These are phyloP conservation scores for Alternaria ethzedia DNA, from an alignment of 2,329 filamentous ascomycete genomes.

Conservation along the genomic window DNA sequence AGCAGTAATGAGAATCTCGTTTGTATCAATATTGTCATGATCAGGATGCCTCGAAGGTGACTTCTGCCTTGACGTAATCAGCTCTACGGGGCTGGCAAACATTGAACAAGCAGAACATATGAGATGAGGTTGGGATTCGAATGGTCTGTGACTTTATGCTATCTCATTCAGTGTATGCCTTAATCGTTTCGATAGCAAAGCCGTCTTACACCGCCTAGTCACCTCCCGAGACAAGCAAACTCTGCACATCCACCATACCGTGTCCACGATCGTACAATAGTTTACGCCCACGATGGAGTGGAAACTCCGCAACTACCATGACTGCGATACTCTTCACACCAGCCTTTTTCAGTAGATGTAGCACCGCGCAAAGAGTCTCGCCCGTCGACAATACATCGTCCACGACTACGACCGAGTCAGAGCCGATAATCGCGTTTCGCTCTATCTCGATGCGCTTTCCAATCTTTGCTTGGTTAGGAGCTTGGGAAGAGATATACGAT, in stretches of 20 bases:
- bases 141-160: no score
- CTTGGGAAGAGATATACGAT: conserved; percentile 63
- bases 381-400: conserved; percentile 67
- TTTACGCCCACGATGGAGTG: conserved; percentile 59
- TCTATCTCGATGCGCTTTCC: conserved; percentile 60
- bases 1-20: not conserved
- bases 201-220: not conserved
- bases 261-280: conserved; percentile 57
- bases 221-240: conserved; percentile 60
- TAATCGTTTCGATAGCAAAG: not conserved
- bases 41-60: not conserved
- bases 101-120: not conserved
- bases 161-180: not conserved
- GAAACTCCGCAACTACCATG: conserved; percentile 66
- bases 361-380: conserved; percentile 60
- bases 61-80: not conserved
- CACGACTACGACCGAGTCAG: conserved; percentile 60
- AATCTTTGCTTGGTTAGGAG: conserved; percentile 15
- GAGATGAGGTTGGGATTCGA: no score
- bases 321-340: conserved; percentile 54
- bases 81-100: not conserved
- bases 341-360: conserved; percentile 56
- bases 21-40: not conserved
- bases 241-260: conserved; percentile 58
- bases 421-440: conserved; percentile 49